Conservation (phyloP, 495 filamentous ascomycete species). For the Ascobolus immersus region DNA sequence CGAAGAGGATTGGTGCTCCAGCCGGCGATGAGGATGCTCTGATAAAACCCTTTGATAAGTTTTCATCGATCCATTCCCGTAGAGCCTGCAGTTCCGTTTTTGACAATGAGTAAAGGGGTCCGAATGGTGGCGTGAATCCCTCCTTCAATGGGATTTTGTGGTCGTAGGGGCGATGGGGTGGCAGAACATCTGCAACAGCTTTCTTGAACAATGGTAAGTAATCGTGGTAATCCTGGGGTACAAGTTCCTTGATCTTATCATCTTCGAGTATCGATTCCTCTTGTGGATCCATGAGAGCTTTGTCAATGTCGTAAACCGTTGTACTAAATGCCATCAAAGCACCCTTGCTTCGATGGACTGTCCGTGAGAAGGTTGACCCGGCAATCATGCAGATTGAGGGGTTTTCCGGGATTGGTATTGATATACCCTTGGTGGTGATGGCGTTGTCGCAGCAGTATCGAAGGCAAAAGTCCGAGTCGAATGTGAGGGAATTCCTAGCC, state of each 20-base stretch:
- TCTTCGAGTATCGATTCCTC: background rate
- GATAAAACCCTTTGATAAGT: slow-evolving; percentile 3
- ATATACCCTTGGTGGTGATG: too few relatives aligned
- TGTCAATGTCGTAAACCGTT: background rate
- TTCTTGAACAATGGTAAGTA: slow-evolving; percentile 2
- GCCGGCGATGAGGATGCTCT: slow-evolving; percentile 1
- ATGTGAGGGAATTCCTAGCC: too few relatives aligned
- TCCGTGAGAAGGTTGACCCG: too few relatives aligned
- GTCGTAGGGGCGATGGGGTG: background rate
- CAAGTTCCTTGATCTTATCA: background rate
- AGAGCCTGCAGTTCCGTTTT: slow-evolving; percentile 1
- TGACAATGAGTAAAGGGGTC: background rate
- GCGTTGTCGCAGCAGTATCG: too few relatives aligned
- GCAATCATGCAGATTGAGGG: too few relatives aligned
- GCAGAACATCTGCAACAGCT: background rate
- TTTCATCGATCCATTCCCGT: slow-evolving; percentile 4
- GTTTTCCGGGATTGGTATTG: too few relatives aligned
- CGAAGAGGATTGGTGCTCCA: slow-evolving; percentile 2
- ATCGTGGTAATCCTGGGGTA: background rate
- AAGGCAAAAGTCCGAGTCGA: too few relatives aligned
- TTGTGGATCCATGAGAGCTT: background rate
- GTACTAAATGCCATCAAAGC: background rate
- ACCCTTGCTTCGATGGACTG: background rate
- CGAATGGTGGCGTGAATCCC: slow-evolving; percentile 1
- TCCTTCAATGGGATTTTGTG: slow-evolving; percentile 1